phyloP scores from a whole-genome alignment of 2,329 filamentous ascomycete species.

The Fusarium vanettenii region DNA sequence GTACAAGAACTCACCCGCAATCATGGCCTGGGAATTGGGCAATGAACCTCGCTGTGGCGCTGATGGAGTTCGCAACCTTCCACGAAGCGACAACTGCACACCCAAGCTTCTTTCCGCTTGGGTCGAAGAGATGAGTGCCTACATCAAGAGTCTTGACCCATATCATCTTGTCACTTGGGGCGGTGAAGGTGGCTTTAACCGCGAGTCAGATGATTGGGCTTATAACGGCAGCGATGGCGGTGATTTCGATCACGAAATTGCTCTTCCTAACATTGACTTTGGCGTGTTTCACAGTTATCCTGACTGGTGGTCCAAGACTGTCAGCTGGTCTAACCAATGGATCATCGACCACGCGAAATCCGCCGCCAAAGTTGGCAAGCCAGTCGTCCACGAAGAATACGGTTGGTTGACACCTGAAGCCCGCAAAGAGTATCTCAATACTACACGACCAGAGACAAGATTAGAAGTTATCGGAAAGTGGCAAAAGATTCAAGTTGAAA shows the following conservation, averaged over 20 bases:
- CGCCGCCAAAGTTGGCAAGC: conserved; percentile 56
- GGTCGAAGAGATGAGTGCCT: conserved; percentile 66
- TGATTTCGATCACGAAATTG: conserved; percentile 63
- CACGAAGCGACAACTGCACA: conserved; percentile 60
- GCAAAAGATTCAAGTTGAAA: conserved; percentile 60
- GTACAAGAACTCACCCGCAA: conserved; percentile 57
- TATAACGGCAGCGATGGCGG: conserved; percentile 63
- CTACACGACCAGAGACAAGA: conserved; percentile 55
- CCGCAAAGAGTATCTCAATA: conserved; percentile 55
- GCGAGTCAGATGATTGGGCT: conserved; percentile 55
- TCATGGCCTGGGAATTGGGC: conserved; percentile 64
- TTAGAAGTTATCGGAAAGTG: conserved; percentile 60
- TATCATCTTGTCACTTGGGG: conserved; percentile 72
- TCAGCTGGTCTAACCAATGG: conserved; percentile 65
- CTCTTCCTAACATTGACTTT: conserved; percentile 62
- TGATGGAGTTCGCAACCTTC: conserved; percentile 30
- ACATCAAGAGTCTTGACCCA: conserved; percentile 71
- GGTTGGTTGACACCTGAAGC: conserved; percentile 60
- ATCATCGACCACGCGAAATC: conserved; percentile 64
- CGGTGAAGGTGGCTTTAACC: conserved; percentile 67
- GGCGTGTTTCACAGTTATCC: conserved; percentile 67
- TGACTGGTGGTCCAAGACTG: conserved; percentile 66
- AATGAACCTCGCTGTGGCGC: conserved; percentile 68
- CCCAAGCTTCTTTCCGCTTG: conserved; percentile 69
- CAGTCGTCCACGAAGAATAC: conserved; percentile 61